A percentile compares a stretch with the other conserved stretches of the same genome.
These are phyloP conservation scores for Kodamaea sp. DNA, from an alignment of 1,139 yeast genomes.

Conservation along the genomic window DNA sequence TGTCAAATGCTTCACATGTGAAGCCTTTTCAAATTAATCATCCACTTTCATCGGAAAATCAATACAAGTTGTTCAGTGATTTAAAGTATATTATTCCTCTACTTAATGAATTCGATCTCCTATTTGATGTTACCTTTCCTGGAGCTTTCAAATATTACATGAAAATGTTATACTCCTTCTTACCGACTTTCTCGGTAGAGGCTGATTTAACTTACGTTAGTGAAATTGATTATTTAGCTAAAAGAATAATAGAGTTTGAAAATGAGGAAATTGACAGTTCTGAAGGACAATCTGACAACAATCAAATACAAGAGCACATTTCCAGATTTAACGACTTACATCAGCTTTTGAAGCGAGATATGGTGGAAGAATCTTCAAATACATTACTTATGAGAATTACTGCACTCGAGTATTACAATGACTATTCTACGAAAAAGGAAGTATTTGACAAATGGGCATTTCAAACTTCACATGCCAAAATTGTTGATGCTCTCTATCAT, in stretches of 20 bases:
- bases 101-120: conserved; percentile 27
- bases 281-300: conserved; percentile 2
- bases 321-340: conserved; percentile 22
- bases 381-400: conserved; percentile 32
- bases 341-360: conserved; percentile 8
- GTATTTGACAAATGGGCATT: conserved; percentile 14
- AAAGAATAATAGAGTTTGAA: conserved; percentile 29
- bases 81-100: conserved; percentile 28
- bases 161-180: conserved; percentile 16
- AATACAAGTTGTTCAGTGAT: conserved; percentile 15
- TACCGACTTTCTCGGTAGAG: conserved; percentile 18
- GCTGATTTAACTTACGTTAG: conserved; percentile 25
- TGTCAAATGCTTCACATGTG: too few species aligned
- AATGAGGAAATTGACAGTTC: conserved; percentile 23
- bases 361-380: not conserved
- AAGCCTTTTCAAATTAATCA: conserved; percentile 1
- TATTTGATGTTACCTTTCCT: conserved; percentile 26
- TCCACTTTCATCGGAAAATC: conserved; percentile 17
- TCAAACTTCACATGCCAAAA: not conserved
- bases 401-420: conserved; percentile 13
- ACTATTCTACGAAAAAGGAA: conserved; percentile 3
- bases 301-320: conserved; percentile 22
- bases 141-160: conserved; percentile 22
- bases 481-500: not conserved
- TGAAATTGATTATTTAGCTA: conserved; percentile 20